Base-by-base conservation (phyloP, 2,329 filamentous ascomycete species). In the Cryoendolithus antarcticus region DNA sequence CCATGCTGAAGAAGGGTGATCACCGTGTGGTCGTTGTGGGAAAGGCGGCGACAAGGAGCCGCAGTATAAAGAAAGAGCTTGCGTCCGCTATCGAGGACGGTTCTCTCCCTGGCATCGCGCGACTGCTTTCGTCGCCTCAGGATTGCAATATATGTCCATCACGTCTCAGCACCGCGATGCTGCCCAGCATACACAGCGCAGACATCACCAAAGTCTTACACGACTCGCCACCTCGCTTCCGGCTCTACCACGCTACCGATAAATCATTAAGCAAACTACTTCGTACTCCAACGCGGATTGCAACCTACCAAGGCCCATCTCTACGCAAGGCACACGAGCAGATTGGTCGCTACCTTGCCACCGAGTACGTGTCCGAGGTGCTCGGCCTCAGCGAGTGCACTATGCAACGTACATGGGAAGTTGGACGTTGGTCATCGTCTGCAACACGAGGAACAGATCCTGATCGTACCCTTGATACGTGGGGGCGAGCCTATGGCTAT, bases 401-500 rank as follows among this genome's bases (percentile, higher is more conserved):
- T 0, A 73, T 77, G 9, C 0, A 71, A 78, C 43, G 72, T 78
- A 0, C 69, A 74, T 43, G 69, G 64, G 27, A 4, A 44, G 1
- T 66, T 61, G 0, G 51, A 33, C 4, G 33, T 19, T 0, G 74
- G 74, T 0, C 60, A 70, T 48, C 63, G 58, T 4, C 58, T 80
- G 2, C 41, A 32, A 0, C 19, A 67, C 38, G 74, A 80, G 49
- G 6, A 56, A 1, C 38, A 58, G 6, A 79, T 72, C 0, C 41
- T 63, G 1, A 77, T 81, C 34, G 57, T 79, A 1, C 62, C 74
- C 0, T 44, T 80, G n/a, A 80, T 80, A 74, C 70, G 74, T 6
- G 74, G 70, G 2, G 75, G 75, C 6, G 74, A 78, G 44, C 64
- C 74, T 0, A 74, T 81, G 70, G 76, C 76, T 0, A 53, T 68